These are phyloP conservation scores for Solanum verrucosum DNA, from an alignment of 257 asterid genomes.

Conservation along the genomic window DNA sequence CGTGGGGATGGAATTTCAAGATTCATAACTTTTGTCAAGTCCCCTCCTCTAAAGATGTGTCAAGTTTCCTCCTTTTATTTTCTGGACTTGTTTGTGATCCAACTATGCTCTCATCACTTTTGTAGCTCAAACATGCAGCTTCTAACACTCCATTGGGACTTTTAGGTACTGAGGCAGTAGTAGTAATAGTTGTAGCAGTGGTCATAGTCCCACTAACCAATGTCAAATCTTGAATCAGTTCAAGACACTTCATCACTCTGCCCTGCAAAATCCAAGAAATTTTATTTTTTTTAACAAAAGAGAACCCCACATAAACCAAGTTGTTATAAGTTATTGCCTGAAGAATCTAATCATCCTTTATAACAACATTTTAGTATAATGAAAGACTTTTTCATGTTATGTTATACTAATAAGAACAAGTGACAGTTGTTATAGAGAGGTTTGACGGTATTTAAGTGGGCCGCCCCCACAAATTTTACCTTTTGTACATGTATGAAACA, in stretches of 20 bases:
- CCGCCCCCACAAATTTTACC: slow-evolving; percentile 24
- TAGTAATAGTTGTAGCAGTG: slow-evolving; percentile 1
- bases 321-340: neutral
- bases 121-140: slow-evolving; percentile 51
- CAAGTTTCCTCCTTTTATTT: slow-evolving; percentile 47
- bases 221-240: slow-evolving; percentile 45
- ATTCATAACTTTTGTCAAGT: neutral
- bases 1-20: neutral
- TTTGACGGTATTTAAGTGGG: slow-evolving; percentile 6
- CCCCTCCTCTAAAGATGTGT: neutral
- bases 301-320: neutral
- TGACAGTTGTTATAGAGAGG: neutral
- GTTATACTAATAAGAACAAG: neutral
- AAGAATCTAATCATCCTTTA: neutral
- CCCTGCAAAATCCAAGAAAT: slow-evolving; percentile 32
- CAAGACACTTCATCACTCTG: slow-evolving; percentile 47
- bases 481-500: slow-evolving; percentile 30
- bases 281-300: neutral
- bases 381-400: neutral
- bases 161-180: slow-evolving; percentile 19
- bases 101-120: slow-evolving; percentile 35
- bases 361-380: neutral
- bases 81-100: slow-evolving; percentile 34
- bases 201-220: slow-evolving; percentile 15
- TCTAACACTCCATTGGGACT: slow-evolving; percentile 72